Evolutionary conservation across 1,284 basidiomycete genomes (phyloP).

Genomic region (Fomitopsis pinicola): DNA sequence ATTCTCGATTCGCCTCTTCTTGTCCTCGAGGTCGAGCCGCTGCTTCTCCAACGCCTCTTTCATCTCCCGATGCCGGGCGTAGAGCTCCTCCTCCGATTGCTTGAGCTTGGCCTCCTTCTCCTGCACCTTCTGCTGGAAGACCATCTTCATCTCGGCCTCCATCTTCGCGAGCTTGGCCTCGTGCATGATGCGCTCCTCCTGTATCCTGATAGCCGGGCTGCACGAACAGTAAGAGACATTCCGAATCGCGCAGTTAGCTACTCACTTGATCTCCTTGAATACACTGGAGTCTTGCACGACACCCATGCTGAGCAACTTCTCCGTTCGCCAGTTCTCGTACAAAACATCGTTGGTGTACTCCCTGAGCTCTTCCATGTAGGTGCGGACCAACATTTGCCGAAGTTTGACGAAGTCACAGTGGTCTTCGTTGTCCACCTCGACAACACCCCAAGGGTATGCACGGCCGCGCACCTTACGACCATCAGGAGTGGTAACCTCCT

Average conservation of each 20-base stretch:
- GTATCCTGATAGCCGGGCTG: constrained; percentile 91
- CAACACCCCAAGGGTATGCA: constrained; percentile 94
- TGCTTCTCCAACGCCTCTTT: constrained; percentile 98
- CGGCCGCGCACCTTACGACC: constrained; percentile 90
- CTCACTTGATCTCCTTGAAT: constrained; percentile 98
- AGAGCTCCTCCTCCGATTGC: constrained; percentile 96
- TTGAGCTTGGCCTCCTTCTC: constrained; percentile 98
- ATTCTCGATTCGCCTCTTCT: constrained; percentile 95
- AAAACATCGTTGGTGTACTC: constrained; percentile 92
- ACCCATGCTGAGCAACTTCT: constrained; percentile 93
- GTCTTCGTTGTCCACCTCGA: constrained; percentile 97
- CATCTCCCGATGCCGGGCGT: constrained; percentile 97
- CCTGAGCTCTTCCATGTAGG: constrained; percentile 96
- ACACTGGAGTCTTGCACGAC: constrained; percentile 94
- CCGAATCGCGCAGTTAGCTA: constrained; percentile 12
- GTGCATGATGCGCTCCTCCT: constrained; percentile 90
- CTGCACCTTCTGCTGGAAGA: constrained; percentile 98
- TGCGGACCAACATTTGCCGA: constrained; percentile 95
- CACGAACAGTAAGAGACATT: constrained; percentile 11
- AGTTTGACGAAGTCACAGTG: constrained; percentile 99
- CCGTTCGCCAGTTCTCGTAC: constrained; percentile 95
- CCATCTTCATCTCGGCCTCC: constrained; percentile 99
- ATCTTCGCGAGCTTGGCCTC: constrained; percentile 97
- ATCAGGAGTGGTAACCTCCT: constrained; percentile 75
- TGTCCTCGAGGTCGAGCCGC: constrained; percentile 91